A percentile compares a stretch with the other conserved stretches of the same genome.
Evolutionary conservation across 768 basidiomycete species (phyloP).

Genomic region (Ramaria sp.): DNA sequence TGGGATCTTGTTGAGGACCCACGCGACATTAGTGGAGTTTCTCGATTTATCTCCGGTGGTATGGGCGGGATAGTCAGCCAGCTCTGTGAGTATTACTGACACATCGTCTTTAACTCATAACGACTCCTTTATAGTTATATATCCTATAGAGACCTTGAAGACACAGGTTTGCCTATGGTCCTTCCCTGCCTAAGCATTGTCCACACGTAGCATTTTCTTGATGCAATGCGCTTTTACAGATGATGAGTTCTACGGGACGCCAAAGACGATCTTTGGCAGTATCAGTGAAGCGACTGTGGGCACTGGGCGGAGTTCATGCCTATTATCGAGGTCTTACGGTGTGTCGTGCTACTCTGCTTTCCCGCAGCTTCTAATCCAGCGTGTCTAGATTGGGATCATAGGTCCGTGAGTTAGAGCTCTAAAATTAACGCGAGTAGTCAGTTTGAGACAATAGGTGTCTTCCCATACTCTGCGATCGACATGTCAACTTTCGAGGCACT

Average conservation of each 20-base stretch:
- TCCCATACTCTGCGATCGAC: constrained; percentile 95
- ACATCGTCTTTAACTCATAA: constrained; percentile 1
- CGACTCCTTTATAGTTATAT: constrained; percentile 57
- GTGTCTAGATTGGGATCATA: constrained; percentile 72
- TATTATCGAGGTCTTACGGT: constrained; percentile 90
- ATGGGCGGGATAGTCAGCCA: constrained; percentile 93
- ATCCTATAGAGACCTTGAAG: constrained; percentile 93
- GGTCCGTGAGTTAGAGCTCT: constrained; percentile 20
- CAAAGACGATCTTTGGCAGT: constrained; percentile 45
- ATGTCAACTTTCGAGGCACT: constrained; percentile 97
- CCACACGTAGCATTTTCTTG: not conserved
- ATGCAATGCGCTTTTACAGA: constrained; percentile 35
- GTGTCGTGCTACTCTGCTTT: constrained; percentile 24
- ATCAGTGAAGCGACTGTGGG: constrained; percentile 69
- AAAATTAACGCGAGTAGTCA: not conserved
- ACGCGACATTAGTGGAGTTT: constrained; percentile 79
- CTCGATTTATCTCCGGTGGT: constrained; percentile 91
- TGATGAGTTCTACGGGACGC: constrained; percentile 79
- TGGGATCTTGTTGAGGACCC: constrained; percentile 86
- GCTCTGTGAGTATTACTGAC: constrained; percentile 47
- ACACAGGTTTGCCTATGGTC: constrained; percentile 27
- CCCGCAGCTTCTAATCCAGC: constrained; percentile 9
- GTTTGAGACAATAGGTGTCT: constrained; percentile 43
- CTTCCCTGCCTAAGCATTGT: not conserved
- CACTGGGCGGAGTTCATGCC: constrained; percentile 64